A percentile compares a stretch with the other conserved stretches of the same genome.
Evolutionary conservation across 129 eudicot species (phyloP).

Genomic region (Kitagawia praeruptora): DNA sequence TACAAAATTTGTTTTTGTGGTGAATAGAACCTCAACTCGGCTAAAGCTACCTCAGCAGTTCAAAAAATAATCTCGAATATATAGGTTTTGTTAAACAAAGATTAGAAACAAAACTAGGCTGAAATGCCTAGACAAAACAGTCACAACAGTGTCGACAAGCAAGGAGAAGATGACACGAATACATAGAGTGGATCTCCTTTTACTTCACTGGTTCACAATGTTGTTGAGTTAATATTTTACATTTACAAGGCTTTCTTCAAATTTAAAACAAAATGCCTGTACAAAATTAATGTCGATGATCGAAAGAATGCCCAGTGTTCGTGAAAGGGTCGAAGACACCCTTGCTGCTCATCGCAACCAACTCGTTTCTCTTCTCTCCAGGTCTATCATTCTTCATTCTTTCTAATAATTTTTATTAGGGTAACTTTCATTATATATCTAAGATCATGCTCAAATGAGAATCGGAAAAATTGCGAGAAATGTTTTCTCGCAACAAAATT

Average conservation of each 20-base stretch:
- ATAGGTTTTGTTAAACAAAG: no score
- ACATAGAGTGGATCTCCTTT: not conserved
- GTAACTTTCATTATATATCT: not conserved
- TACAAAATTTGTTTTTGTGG: no score
- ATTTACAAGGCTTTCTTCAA: not conserved
- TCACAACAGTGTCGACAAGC: not conserved
- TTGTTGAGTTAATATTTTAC: not conserved
- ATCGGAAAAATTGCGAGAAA: not conserved
- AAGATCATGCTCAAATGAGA: not conserved
- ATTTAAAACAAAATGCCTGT: not conserved
- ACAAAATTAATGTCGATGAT: conserved; percentile 41
- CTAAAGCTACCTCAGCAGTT: not conserved
- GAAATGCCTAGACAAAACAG: conserved; percentile 1
- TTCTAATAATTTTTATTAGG: not conserved
- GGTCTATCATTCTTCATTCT: conserved; percentile 23
- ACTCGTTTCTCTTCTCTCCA: conserved; percentile 82
- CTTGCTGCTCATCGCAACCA: conserved; percentile 83
- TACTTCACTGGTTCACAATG: not conserved
- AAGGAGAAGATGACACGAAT: conserved; percentile 5
- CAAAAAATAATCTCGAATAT: no score
- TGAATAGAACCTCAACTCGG: no score
- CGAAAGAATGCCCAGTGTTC: conserved; percentile 50
- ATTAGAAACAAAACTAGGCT: not conserved
- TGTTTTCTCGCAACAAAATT: not conserved
- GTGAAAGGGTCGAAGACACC: conserved; percentile 80